Conservation (phyloP, 306 rosid species). For the Hippophae tibetana region DNA sequence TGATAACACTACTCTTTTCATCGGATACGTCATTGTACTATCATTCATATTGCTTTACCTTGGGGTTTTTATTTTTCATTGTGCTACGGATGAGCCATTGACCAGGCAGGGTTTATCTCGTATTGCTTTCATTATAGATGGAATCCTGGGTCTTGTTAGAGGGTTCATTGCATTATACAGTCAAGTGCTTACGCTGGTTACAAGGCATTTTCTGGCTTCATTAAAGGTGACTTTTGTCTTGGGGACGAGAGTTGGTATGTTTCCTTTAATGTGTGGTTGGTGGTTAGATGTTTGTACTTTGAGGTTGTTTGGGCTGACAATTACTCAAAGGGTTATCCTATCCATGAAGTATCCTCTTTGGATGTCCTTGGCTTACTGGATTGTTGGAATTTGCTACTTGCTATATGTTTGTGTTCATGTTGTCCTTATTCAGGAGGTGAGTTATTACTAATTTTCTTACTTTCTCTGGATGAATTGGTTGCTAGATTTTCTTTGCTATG, state of each 20-base stretch:
- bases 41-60: slow-evolving; percentile 9
- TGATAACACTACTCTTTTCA: slow-evolving; percentile 13
- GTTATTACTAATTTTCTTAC: not conserved
- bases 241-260: slow-evolving; percentile 6
- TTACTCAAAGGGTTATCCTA: slow-evolving; percentile 7
- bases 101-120: slow-evolving; percentile 4
- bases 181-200: slow-evolving; percentile 1
- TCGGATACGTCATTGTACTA: slow-evolving; percentile 8
- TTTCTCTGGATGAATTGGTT: slow-evolving; percentile 3
- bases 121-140: slow-evolving; percentile 4
- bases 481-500: not conserved
- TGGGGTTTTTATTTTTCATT: slow-evolving; percentile 5
- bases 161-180: not conserved
- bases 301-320: slow-evolving; percentile 11
- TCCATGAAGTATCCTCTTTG: not conserved
- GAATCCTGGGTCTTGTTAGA: slow-evolving; percentile 1
- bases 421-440: slow-evolving; percentile 14
- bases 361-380: slow-evolving; percentile 20
- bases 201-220: slow-evolving; percentile 5
- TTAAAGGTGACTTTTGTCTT: slow-evolving; percentile 3
- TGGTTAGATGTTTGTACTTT: slow-evolving; percentile 19
- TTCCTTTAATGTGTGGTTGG: slow-evolving; percentile 17
- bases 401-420: slow-evolving; percentile 4
- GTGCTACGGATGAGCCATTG: slow-evolving; percentile 12
- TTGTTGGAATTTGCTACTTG: slow-evolving; percentile 7